Base-by-base conservation (phyloP, 78 protist species). In the Pigoraptor vietnamica region DNA sequence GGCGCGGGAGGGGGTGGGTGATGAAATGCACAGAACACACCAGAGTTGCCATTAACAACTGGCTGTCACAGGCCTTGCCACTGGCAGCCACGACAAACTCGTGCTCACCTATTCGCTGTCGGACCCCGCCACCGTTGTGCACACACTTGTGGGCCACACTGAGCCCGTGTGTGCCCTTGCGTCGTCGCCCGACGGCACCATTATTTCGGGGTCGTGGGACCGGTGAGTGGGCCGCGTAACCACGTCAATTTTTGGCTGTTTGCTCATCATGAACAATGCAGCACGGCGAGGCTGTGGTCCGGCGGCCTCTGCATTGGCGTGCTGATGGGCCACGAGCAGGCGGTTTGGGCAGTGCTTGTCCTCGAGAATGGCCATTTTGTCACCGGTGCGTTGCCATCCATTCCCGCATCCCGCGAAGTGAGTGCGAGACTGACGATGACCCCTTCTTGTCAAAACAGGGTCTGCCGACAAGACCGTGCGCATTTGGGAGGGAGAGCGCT, bases 391-490 rank as follows among this genome's bases (percentile, higher is more conserved):
- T n/a, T n/a, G n/a, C n/a, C n/a, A n/a, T n/a, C n/a, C n/a, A n/a
- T n/a, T n/a, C n/a, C n/a, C n/a, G n/a, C n/a, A n/a, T n/a, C n/a
- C n/a, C n/a, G n/a, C n/a, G n/a, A n/a, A n/a, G n/a, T n/a, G n/a
- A n/a, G n/a, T n/a, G n/a, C n/a, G n/a, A n/a, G n/a, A n/a, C n/a
- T n/a, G n/a, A n/a, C n/a, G n/a, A n/a, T n/a, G n/a, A n/a, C n/a
- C n/a, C n/a, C n/a, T n/a, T 14, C 2, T n/a, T 10, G 14, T 0
- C 37, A 2, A 0, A 0, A 34, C 37, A 82, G 97, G 94, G 24
- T 89, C 93, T 14, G 98, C 95, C 21, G 98, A 96, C 91, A 94
- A 93, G 39, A 93, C 97, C 24, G 94, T 96, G 21, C 91, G 91
- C 9, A 81, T 95, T 24, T 96, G 98, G 98, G 33, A 37, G 23